These are phyloP conservation scores for Moniliophthora roreri DNA, from an alignment of 1,284 basidiomycete genomes.

Conservation along the genomic window DNA sequence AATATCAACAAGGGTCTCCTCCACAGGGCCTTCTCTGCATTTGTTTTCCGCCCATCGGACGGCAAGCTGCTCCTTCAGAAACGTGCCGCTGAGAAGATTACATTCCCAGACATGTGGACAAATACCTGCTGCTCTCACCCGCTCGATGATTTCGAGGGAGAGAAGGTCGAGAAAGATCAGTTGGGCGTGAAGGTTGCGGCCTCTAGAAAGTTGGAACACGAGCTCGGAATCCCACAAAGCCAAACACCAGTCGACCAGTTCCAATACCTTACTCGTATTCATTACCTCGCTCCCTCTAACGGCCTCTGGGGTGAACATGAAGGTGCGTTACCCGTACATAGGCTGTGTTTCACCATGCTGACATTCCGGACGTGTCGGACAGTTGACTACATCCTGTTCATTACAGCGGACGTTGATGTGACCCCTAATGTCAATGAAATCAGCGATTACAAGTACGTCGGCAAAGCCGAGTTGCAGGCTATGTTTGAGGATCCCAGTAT, in stretches of 20 bases:
- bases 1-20: constrained; percentile 95
- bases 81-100: constrained; percentile 97
- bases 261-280: constrained; percentile 95
- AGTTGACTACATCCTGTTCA: constrained; percentile 99
- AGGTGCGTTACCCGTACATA: constrained; percentile 50
- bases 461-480: constrained; percentile 82
- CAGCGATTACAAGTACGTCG: constrained; percentile 88
- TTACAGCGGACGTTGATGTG: constrained; percentile 88
- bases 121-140: constrained; percentile 99
- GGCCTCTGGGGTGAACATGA: constrained; percentile 99
- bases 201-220: constrained; percentile 94
- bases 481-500: constrained; percentile 88
- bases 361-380: constrained; percentile 12
- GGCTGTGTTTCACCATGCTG: constrained; percentile 6
- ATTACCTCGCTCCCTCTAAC: constrained; percentile 94
- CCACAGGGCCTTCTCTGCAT: constrained; percentile 97
- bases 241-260: constrained; percentile 86
- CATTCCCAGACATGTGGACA: constrained; percentile 99
- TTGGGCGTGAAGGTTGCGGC: constrained; percentile 89
- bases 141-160: constrained; percentile 84
- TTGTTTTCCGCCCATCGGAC: constrained; percentile 93
- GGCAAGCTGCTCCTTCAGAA: constrained; percentile 96
- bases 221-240: constrained; percentile 86
- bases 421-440: constrained; percentile 91
- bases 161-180: constrained; percentile 80